These are phyloP conservation scores for Boletus vinaceobasis DNA, from an alignment of 768 basidiomycete genomes.

Conservation along the genomic window DNA sequence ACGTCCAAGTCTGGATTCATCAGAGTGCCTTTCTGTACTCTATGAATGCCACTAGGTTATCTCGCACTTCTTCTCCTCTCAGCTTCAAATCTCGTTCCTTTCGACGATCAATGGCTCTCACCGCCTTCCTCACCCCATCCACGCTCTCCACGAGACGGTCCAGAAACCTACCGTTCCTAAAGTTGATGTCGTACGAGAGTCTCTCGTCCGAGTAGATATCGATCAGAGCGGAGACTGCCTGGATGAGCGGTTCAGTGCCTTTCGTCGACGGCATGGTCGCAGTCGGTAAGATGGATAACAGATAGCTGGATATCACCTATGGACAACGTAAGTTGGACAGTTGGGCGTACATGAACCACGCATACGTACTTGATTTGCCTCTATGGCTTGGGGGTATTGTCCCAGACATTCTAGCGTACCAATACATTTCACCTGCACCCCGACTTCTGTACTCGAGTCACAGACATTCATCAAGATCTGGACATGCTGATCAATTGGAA, in stretches of 20 bases:
- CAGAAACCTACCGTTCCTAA: conserved; percentile 59
- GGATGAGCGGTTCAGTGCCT: conserved; percentile 69
- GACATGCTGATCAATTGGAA: conserved; percentile 58
- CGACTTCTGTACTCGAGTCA: conserved; percentile 49
- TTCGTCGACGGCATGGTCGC: conserved; percentile 36
- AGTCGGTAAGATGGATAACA: conserved; percentile 61
- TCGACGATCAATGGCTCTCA: conserved; percentile 63
- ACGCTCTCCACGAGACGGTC: conserved; percentile 54
- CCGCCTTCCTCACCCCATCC: conserved; percentile 58
- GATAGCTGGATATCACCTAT: conserved; percentile 61
- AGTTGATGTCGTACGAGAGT: conserved; percentile 76
- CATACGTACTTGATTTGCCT: conserved; percentile 47
- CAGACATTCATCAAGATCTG: conserved; percentile 65
- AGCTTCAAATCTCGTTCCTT: conserved; percentile 61
- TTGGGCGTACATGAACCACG: conserved; percentile 10
- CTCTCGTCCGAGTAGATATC: conserved; percentile 93
- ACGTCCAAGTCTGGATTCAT: too few relatives aligned
- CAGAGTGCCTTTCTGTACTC: conserved; percentile 62
- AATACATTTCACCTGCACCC: conserved; percentile 70
- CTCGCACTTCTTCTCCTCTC: conserved; percentile 72
- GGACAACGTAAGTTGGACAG: neutral
- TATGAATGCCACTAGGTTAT: conserved; percentile 74
- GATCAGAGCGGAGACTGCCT: conserved; percentile 77
- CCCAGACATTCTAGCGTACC: conserved; percentile 86
- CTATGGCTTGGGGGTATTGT: conserved; percentile 57